Percentiles rank a stretch among this genome's conserved stretches.
phyloP scores from a whole-genome alignment of 352 stramenopile species.

The Blastocystis sp. region DNA sequence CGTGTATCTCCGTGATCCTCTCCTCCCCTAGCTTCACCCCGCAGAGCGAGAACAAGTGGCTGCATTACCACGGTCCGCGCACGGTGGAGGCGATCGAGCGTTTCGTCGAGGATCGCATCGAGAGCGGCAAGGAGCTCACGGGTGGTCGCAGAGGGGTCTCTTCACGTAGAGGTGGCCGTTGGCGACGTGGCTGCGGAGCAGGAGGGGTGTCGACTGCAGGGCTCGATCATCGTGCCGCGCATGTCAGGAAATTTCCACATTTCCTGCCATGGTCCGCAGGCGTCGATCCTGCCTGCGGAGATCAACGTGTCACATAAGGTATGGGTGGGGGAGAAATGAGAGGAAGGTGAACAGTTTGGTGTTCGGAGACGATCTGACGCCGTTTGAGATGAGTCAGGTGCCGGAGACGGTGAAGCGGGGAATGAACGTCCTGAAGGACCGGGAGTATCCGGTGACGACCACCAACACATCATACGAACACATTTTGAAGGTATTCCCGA shows the following conservation, averaged over 20 bases:
- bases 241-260: constrained; percentile 55
- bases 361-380: neutral
- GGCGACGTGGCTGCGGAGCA: neutral
- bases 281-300: neutral
- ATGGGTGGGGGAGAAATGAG: neutral
- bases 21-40: neutral
- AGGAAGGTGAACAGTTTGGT: neutral
- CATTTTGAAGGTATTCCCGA: constrained; percentile 27
- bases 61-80: constrained; percentile 22
- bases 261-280: constrained; percentile 27
- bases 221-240: neutral
- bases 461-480: constrained; percentile 32
- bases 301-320: constrained; percentile 35
- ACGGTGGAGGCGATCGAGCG: neutral
- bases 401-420: neutral
- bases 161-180: neutral
- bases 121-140: neutral
- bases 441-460: neutral
- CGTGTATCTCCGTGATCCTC: neutral
- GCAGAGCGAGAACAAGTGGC: neutral
- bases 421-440: constrained; percentile 12
- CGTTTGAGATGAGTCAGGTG: neutral
- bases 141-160: neutral
- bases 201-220: constrained; percentile 33
- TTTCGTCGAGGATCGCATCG: neutral